Conservation (phyloP, 2,329 filamentous ascomycete species). For the Graphium sp. region DNA sequence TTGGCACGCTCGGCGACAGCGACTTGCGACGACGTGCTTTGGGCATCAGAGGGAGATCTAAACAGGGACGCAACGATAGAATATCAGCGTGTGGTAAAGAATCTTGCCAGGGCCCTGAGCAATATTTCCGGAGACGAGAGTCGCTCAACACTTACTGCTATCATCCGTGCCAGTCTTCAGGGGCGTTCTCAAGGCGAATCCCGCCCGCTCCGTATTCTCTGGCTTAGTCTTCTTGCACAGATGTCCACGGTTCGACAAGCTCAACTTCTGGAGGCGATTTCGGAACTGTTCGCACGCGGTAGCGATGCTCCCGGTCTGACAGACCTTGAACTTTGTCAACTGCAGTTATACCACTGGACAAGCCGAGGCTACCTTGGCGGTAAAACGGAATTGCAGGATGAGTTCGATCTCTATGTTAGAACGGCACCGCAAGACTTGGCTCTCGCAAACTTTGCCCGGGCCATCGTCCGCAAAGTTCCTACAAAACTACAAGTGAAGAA, state of each 20-base stretch:
- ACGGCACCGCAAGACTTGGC: background rate
- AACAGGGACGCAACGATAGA: no score
- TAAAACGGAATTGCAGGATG: background rate
- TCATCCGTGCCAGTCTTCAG: no score
- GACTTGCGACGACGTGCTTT: no score
- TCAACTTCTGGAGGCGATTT: conserved; percentile 7
- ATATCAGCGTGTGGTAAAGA: no score
- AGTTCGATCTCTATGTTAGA: background rate
- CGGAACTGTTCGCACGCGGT: conserved; percentile 3
- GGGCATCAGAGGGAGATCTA: no score
- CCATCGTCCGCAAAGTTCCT: conserved; percentile 3
- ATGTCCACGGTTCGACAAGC: conserved; percentile 6
- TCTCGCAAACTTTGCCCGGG: conserved; percentile 3
- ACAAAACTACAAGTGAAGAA: conserved; percentile 3
- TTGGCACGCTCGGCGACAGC: no score
- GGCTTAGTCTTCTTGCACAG: conserved; percentile 8
- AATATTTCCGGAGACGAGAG: no score
- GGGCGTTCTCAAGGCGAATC: background rate
- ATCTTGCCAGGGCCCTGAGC: no score
- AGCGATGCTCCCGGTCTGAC: background rate
- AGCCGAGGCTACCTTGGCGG: conserved; percentile 6
- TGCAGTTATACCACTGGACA: conserved; percentile 9
- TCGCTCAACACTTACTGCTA: no score
- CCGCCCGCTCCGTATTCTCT: conserved; percentile 5
- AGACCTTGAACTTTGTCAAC: conserved; percentile 7